phyloP scores from a whole-genome alignment of 768 basidiomycete genomes.

The Leccinum arenicola region DNA sequence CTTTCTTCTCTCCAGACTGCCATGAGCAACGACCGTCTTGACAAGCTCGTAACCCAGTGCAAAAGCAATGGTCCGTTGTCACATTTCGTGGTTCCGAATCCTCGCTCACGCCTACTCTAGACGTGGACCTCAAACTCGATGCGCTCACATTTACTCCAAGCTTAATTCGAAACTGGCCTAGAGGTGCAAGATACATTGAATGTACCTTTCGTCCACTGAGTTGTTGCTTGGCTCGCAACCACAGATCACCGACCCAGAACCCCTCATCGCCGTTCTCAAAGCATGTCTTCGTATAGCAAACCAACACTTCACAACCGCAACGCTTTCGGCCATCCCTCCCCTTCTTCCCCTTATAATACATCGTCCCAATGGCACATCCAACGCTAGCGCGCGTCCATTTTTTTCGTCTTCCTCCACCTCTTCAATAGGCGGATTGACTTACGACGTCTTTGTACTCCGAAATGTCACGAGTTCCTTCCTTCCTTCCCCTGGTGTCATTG shows the following conservation, averaged over 20 bases:
- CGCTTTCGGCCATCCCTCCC: constrained; percentile 65
- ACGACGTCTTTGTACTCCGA: constrained; percentile 61
- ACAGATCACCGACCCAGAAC: constrained; percentile 73
- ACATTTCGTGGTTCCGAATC: constrained; percentile 4
- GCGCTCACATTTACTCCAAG: constrained; percentile 74
- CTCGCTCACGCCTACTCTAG: constrained; percentile 36
- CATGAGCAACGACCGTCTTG: constrained; percentile 57
- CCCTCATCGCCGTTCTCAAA: constrained; percentile 66
- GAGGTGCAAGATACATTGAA: constrained; percentile 48
- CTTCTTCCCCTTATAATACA: constrained; percentile 62
- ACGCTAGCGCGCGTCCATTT: constrained; percentile 34
- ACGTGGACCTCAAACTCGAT: constrained; percentile 79
- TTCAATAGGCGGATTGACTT: constrained; percentile 39
- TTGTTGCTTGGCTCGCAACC: constrained; percentile 9
- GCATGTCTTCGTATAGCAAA: constrained; percentile 76
- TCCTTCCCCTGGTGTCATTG: constrained; percentile 73
- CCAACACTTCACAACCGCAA: constrained; percentile 77
- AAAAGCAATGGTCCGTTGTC: constrained; percentile 55
- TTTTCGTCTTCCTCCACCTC: constrained; percentile 55
- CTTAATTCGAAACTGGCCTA: constrained; percentile 64
- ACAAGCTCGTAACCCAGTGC: constrained; percentile 62
- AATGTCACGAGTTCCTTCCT: constrained; percentile 67
- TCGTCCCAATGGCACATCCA: constrained; percentile 30
- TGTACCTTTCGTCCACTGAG: constrained; percentile 14
- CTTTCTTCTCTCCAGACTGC: constrained; percentile 21